phyloP scores from a whole-genome alignment of 2,329 filamentous ascomycete species.

The Fusarium graminum region DNA sequence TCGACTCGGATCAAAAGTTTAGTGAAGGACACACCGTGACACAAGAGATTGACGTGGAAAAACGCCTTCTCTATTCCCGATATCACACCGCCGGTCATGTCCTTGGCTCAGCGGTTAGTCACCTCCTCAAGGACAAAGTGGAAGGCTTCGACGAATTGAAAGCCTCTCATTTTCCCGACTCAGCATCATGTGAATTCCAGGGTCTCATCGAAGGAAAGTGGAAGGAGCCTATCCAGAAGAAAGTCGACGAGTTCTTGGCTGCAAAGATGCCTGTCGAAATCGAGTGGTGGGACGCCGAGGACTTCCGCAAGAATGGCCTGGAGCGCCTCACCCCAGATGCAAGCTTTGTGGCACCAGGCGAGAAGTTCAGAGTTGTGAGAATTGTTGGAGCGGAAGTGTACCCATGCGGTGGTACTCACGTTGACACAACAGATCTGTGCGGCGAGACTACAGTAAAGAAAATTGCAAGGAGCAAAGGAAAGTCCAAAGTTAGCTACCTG shows the following conservation, averaged over 20 bases:
- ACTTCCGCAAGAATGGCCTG: constrained; percentile 67
- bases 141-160: constrained; percentile 74
- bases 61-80: constrained; percentile 73
- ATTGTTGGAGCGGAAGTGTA: constrained; percentile 78
- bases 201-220: constrained; percentile 74
- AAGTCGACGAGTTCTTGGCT: constrained; percentile 69
- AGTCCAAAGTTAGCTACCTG: constrained; percentile 45
- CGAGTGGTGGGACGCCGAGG: constrained; percentile 75
- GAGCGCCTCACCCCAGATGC: constrained; percentile 68
- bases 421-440: constrained; percentile 69
- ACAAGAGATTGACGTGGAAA: constrained; percentile 71
- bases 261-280: constrained; percentile 69
- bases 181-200: constrained; percentile 75
- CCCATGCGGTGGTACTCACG: constrained; percentile 82
- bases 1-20: constrained; percentile 56
- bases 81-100: constrained; percentile 82
- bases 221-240: constrained; percentile 72
- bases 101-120: constrained; percentile 74
- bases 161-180: constrained; percentile 77
- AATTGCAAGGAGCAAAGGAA: constrained; percentile 59
- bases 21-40: constrained; percentile 59
- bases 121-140: constrained; percentile 66
- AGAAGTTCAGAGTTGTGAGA: constrained; percentile 75
- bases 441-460: constrained; percentile 75
- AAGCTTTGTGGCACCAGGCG: constrained; percentile 50